Conservation (phyloP, 1,139 yeast genomes). For the Pichia sp. region DNA sequence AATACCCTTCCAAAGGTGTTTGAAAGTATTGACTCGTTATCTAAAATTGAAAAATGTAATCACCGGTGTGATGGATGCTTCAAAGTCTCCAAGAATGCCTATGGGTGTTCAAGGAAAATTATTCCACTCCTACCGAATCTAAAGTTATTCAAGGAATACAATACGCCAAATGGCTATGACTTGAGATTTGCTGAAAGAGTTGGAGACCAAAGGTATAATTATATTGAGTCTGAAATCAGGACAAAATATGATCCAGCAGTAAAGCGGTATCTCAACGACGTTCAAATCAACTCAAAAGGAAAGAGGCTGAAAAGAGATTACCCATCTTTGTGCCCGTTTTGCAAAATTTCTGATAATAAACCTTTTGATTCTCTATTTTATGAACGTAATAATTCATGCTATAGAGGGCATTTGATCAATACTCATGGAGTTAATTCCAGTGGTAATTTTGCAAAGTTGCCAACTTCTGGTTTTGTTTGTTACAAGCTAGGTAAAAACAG, state of each 20-base stretch:
- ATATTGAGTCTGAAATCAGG: conserved; percentile 4
- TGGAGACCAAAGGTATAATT: conserved; percentile 3
- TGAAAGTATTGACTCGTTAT: conserved; percentile 3
- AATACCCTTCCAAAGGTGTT: conserved; percentile 3
- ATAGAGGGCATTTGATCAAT: conserved; percentile 14
- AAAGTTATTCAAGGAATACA: conserved; percentile 5
- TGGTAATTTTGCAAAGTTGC: conserved; percentile 7
- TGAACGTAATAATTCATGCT: conserved; percentile 14
- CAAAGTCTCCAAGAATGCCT: conserved; percentile 5
- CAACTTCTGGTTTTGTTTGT: conserved; percentile 8
- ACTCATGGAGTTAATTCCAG: conserved; percentile 13
- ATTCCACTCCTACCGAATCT: conserved; percentile 5
- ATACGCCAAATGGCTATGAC: conserved; percentile 8
- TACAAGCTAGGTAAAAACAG: conserved; percentile 9
- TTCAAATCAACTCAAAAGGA: conserved; percentile 4
- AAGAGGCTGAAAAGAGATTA: conserved; percentile 9
- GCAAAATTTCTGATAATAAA: conserved; percentile 3
- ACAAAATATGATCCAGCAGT: conserved; percentile 7
- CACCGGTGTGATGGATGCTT: conserved; percentile 9
- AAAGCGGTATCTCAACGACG: conserved; percentile 3
- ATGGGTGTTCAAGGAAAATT: conserved; percentile 9
- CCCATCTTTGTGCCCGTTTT: conserved; percentile 12
- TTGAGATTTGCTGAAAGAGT: conserved; percentile 4
- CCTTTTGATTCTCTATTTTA: conserved; percentile 9
- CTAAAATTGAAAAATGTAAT: conserved; percentile 2